A percentile compares a stretch with the other conserved stretches of the same genome.
These are phyloP conservation scores for Psilocybe subaeruginosa DNA, from an alignment of 768 basidiomycete genomes.

Conservation along the genomic window DNA sequence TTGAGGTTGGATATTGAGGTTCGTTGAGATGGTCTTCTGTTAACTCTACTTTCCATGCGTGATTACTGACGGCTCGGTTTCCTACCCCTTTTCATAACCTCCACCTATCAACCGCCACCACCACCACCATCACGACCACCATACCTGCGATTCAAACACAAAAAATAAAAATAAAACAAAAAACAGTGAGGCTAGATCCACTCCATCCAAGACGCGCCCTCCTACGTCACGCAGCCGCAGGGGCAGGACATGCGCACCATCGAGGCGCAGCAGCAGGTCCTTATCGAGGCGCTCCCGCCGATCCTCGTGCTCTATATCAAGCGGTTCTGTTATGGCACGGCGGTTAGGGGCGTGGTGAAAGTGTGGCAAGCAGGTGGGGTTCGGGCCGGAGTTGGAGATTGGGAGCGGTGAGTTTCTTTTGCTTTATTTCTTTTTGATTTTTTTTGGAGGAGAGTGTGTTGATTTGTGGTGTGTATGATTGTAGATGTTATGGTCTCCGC, in stretches of 20 bases:
- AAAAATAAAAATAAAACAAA: too few relatives aligned
- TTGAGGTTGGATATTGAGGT: constrained; percentile 91
- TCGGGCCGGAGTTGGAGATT: constrained; percentile 79
- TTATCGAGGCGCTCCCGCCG: constrained; percentile 84
- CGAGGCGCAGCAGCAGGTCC: too few relatives aligned
- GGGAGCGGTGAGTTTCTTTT: constrained; percentile 53
- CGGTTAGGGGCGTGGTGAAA: constrained; percentile 80
- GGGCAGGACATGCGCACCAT: constrained; percentile 55
- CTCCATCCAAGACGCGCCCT: constrained; percentile 83
- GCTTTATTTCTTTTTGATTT: not conserved
- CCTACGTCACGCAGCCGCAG: constrained; percentile 73
- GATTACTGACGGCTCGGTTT: not conserved
- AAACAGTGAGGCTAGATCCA: constrained; percentile 69
- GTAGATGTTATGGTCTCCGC: constrained; percentile 65
- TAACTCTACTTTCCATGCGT: too few relatives aligned
- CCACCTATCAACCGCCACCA: too few relatives aligned
- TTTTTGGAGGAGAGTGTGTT: not conserved
- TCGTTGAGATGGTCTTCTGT: not conserved
- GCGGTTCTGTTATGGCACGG: constrained; percentile 84
- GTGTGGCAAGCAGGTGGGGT: constrained; percentile 79
- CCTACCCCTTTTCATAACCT: too few relatives aligned
- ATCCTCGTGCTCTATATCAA: constrained; percentile 92
- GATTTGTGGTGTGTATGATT: too few relatives aligned
- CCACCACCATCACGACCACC: too few relatives aligned
- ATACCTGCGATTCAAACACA: too few relatives aligned